Conservation (phyloP, 2,329 filamentous ascomycete genomes). For the Fusarium sororula region DNA sequence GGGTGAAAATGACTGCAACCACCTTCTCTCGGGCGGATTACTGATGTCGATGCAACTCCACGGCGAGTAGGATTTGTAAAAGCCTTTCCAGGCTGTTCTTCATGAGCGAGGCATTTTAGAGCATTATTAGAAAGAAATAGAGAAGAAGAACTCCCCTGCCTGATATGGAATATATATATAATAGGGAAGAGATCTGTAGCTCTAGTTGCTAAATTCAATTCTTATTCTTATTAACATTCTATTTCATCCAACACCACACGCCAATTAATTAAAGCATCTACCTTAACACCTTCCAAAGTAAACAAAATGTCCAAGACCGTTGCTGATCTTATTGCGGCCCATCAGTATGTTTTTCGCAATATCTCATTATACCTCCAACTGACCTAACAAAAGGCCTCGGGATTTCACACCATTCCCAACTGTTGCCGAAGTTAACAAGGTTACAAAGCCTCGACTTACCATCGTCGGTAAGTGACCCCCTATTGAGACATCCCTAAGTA, state of each 20-base stretch:
- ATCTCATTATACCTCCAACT: rapidly evolving
- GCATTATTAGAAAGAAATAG: not conserved
- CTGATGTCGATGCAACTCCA: rapidly evolving
- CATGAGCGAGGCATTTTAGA: rapidly evolving
- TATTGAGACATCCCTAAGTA: too few species aligned
- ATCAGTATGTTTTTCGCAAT: not conserved
- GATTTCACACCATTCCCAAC: not conserved
- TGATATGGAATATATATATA: too few species aligned
- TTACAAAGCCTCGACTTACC: not conserved
- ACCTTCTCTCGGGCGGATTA: not conserved
- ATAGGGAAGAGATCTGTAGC: too few species aligned
- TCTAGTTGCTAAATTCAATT: too few species aligned
- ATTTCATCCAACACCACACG: rapidly evolving
- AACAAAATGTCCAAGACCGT: not conserved
- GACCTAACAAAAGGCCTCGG: not conserved
- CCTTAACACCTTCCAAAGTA: rapidly evolving
- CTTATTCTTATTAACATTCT: too few species aligned
- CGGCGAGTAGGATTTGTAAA: not conserved
- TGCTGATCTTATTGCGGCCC: not conserved
- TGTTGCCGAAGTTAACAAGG: not conserved
- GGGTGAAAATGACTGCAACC: not conserved
- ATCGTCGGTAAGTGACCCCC: rapidly evolving
- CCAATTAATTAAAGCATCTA: not conserved
- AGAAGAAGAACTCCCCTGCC: too few species aligned
- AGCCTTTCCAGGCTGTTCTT: not conserved